These are phyloP conservation scores for Mycena olivaceomarginata DNA, from an alignment of 768 basidiomycete genomes.

Conservation along the genomic window DNA sequence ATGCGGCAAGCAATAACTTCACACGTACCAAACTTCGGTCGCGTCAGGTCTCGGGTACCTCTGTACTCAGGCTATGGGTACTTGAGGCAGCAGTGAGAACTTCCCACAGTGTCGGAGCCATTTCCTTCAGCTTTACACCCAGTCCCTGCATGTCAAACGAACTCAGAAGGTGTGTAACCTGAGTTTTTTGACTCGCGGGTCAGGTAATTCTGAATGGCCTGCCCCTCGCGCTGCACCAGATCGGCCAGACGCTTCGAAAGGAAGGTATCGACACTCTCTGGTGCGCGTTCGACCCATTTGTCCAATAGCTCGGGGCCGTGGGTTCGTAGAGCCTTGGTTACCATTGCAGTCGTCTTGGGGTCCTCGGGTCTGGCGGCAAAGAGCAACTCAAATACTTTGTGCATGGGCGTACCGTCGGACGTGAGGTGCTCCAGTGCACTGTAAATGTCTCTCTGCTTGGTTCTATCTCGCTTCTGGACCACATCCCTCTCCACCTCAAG, in stretches of 20 bases:
- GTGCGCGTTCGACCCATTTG: too few relatives aligned
- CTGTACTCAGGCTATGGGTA: neutral
- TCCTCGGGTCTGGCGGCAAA: too few relatives aligned
- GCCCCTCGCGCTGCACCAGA: slow-evolving; percentile 10
- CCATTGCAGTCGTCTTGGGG: too few relatives aligned
- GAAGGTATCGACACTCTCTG: too few relatives aligned
- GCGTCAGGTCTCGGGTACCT: neutral
- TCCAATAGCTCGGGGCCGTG: too few relatives aligned
- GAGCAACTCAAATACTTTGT: too few relatives aligned
- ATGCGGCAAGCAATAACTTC: slow-evolving; percentile 6
- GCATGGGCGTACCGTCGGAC: too few relatives aligned
- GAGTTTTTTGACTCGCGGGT: slow-evolving; percentile 1
- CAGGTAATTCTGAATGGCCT: slow-evolving; percentile 28
- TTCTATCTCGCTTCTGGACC: too few relatives aligned
- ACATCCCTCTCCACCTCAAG: neutral
- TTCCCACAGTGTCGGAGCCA: slow-evolving; percentile 15
- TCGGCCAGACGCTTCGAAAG: too few relatives aligned
- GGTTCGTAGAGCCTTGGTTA: too few relatives aligned
- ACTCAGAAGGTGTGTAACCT: neutral
- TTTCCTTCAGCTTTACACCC: neutral
- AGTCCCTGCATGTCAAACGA: slow-evolving; percentile 28
- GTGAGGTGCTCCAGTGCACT: too few relatives aligned
- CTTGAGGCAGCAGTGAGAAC: neutral
- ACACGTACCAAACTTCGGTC: slow-evolving; percentile 16
- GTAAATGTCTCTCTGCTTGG: too few relatives aligned